Evolutionary conservation across 805 yeast genomes (phyloP).

Genomic region (Myxozyma mucilagina): DNA sequence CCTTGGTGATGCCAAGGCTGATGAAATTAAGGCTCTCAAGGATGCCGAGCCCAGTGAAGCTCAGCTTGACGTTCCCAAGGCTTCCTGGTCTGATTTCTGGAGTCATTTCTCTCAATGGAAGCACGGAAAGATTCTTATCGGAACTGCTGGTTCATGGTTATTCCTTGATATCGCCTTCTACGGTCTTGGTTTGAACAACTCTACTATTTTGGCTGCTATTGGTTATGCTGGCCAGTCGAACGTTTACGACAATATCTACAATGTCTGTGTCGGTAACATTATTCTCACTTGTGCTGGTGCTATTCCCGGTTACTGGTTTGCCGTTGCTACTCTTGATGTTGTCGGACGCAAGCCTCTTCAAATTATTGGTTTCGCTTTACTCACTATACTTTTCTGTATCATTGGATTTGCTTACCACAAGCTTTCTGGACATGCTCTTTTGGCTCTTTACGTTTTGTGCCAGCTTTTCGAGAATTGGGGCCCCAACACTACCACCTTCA

Average conservation of each 20-base stretch:
- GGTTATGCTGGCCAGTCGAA: slow-evolving; percentile 76
- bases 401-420: slow-evolving; percentile 84
- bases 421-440: slow-evolving; percentile 61
- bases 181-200: slow-evolving; percentile 82
- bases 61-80: slow-evolving; percentile 68
- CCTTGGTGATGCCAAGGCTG: slow-evolving; percentile 52
- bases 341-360: slow-evolving; percentile 87
- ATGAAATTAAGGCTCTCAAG: slow-evolving; percentile 36
- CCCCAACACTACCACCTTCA: slow-evolving; percentile 89
- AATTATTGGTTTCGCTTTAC: slow-evolving; percentile 67
- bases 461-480: slow-evolving; percentile 92
- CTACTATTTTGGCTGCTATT: slow-evolving; percentile 75
- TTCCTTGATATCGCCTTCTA: slow-evolving; percentile 86
- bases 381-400: slow-evolving; percentile 71
- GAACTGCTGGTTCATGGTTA: slow-evolving; percentile 93
- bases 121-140: slow-evolving; percentile 76
- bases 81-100: slow-evolving; percentile 72
- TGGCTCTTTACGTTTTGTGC: slow-evolving; percentile 74
- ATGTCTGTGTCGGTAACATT: slow-evolving; percentile 87
- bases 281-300: slow-evolving; percentile 93
- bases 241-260: slow-evolving; percentile 68
- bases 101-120: slow-evolving; percentile 82
- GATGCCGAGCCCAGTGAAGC: slow-evolving; percentile 19
- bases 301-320: slow-evolving; percentile 88
- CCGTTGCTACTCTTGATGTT: slow-evolving; percentile 76